These are phyloP conservation scores for Trypanosoma theileri DNA, from an alignment of 208 protist genomes.

Conservation along the genomic window DNA sequence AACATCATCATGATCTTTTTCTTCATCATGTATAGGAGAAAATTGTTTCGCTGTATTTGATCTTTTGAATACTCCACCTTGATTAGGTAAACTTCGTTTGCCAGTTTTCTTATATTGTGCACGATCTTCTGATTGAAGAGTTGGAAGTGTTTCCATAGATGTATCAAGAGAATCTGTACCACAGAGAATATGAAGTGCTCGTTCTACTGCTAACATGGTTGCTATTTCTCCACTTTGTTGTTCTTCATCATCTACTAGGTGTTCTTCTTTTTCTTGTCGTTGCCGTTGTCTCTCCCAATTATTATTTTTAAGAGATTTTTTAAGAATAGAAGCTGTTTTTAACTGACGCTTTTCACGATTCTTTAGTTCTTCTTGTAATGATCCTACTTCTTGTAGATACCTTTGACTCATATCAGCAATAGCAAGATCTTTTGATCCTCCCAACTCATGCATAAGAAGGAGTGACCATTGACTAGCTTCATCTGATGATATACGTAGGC, in stretches of 20 bases:
- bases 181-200: conserved; percentile 4
- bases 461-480: conserved; percentile 11
- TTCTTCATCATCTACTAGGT: background rate
- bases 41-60: background rate
- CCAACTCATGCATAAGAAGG: conserved; percentile 10
- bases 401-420: conserved; percentile 1
- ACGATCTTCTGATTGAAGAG: background rate
- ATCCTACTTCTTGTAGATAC: conserved; percentile 2
- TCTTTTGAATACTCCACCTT: background rate
- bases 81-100: background rate
- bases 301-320: conserved; percentile 1
- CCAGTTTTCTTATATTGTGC: no score
- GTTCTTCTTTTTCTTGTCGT: background rate
- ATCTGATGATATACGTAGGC: conserved; percentile 2
- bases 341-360: conserved; percentile 4
- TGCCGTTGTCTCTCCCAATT: background rate
- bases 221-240: no score
- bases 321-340: conserved; percentile 15
- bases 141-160: background rate
- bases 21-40: background rate
- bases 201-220: background rate
- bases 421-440: conserved; percentile 16
- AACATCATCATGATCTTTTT: conserved; percentile 14
- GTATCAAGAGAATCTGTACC: background rate
- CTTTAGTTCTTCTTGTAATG: conserved; percentile 7